phyloP scores from a whole-genome alignment of 1,139 yeast species.

The Arxiozyma heterogenica region DNA sequence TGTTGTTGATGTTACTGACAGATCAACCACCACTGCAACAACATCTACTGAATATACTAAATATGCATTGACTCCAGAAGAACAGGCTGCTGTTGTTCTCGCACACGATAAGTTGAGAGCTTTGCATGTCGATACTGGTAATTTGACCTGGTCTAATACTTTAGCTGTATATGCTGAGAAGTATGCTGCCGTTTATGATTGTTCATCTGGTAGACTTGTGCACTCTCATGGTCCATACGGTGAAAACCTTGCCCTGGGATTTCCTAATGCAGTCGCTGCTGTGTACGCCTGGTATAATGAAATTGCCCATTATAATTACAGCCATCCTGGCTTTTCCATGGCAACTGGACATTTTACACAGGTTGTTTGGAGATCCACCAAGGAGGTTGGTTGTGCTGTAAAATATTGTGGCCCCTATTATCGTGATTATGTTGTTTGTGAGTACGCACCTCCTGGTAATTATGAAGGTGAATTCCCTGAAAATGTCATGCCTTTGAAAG shows the following conservation, averaged over 20 bases:
- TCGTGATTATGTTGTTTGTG: slow-evolving; percentile 57
- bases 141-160: slow-evolving; percentile 40
- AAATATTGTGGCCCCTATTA: slow-evolving; percentile 39
- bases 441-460: slow-evolving; percentile 57
- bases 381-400: slow-evolving; percentile 54
- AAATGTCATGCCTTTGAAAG: slow-evolving; percentile 38
- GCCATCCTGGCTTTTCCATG: slow-evolving; percentile 33
- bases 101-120: slow-evolving; percentile 48
- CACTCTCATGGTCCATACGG: slow-evolving; percentile 58
- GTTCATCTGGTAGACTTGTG: slow-evolving; percentile 41
- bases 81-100: slow-evolving; percentile 27
- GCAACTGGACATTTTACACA: slow-evolving; percentile 54
- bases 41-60: no score
- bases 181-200: slow-evolving; percentile 43
- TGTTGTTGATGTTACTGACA: no score
- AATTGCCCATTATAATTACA: slow-evolving; percentile 41
- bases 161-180: slow-evolving; percentile 36
- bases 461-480: slow-evolving; percentile 35
- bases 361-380: slow-evolving; percentile 52
- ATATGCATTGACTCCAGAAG: background rate
- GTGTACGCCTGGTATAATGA: slow-evolving; percentile 64
- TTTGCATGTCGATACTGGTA: slow-evolving; percentile 44
- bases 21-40: no score
- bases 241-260: slow-evolving; percentile 53
- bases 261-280: slow-evolving; percentile 35